Conservation (phyloP, 75 land plant genomes). For the Isoetes taiwanensis region DNA sequence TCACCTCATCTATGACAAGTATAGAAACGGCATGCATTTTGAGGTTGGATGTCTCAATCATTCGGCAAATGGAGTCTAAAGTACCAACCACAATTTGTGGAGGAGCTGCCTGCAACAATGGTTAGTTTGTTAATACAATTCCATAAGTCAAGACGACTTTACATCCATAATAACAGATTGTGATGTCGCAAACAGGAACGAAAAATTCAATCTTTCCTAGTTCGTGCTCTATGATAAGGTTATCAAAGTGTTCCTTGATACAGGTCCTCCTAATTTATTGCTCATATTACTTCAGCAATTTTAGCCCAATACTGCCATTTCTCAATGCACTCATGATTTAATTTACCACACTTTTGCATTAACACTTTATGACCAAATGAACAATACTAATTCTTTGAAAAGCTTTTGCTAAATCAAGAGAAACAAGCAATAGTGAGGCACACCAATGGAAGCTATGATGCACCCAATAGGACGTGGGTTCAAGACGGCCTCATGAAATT, state of each 20-base stretch:
- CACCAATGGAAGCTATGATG: too few species aligned
- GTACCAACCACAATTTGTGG: conserved; percentile 83
- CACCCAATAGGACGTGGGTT: too few species aligned
- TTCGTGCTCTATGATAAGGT: conserved; percentile 8
- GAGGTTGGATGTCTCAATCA: conserved; percentile 62
- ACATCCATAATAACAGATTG: background rate
- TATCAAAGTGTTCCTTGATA: background rate
- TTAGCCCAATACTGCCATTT: too few species aligned
- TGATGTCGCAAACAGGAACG: background rate
- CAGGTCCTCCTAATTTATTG: background rate
- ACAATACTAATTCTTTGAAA: too few species aligned
- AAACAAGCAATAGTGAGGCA: too few species aligned
- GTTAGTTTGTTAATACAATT: background rate
- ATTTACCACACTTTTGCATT: too few species aligned
- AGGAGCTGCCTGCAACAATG: conserved; percentile 59
- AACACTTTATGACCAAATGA: too few species aligned
- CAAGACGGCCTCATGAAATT: too few species aligned
- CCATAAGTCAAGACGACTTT: background rate
- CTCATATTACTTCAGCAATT: too few species aligned
- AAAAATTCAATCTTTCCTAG: background rate
- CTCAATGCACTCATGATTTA: too few species aligned
- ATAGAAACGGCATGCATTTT: conserved; percentile 47
- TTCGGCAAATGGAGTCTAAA: conserved; percentile 44
- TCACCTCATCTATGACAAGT: conserved; percentile 93
- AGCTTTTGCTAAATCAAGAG: too few species aligned